These are phyloP conservation scores for Saccharomycopsis sp. DNA, from an alignment of 805 yeast species.

Conservation along the genomic window DNA sequence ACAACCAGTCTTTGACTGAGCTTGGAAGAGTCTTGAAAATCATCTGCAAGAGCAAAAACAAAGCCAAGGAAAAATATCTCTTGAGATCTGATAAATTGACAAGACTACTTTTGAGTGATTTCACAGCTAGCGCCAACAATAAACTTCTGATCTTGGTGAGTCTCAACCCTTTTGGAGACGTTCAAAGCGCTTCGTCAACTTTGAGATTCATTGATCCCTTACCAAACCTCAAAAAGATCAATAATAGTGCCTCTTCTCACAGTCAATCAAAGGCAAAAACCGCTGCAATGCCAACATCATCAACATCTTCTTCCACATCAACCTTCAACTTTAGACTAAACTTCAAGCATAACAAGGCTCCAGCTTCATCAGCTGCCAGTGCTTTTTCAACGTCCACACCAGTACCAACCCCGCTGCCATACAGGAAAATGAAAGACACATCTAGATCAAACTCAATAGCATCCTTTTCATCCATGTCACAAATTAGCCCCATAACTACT, in stretches of 20 bases:
- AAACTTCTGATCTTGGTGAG: constrained; percentile 31
- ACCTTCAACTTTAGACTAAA: too few relatives aligned
- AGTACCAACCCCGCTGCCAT: too few relatives aligned
- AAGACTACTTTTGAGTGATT: constrained; percentile 39
- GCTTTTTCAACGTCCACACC: too few relatives aligned
- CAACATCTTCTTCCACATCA: too few relatives aligned
- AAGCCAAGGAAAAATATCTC: constrained; percentile 31
- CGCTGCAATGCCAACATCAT: too few relatives aligned
- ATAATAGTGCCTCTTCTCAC: too few relatives aligned
- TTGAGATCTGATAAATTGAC: constrained; percentile 42
- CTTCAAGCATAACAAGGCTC: too few relatives aligned
- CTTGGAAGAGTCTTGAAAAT: constrained; percentile 40
- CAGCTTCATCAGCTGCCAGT: too few relatives aligned
- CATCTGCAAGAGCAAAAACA: constrained; percentile 26
- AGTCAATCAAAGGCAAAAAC: too few relatives aligned
- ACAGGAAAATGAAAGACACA: too few relatives aligned
- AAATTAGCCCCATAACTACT: background rate
- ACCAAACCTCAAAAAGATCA: constrained; percentile 12
- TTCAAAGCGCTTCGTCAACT: constrained; percentile 27
- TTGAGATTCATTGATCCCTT: constrained; percentile 25
- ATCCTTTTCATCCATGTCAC: too few relatives aligned
- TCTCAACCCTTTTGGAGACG: constrained; percentile 34
- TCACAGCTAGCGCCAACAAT: constrained; percentile 26
- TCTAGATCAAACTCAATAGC: too few relatives aligned
- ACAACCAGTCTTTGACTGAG: constrained; percentile 41